Base-by-base conservation (phyloP, 2,329 filamentous ascomycete species). In the Corynespora cassiicola region DNA sequence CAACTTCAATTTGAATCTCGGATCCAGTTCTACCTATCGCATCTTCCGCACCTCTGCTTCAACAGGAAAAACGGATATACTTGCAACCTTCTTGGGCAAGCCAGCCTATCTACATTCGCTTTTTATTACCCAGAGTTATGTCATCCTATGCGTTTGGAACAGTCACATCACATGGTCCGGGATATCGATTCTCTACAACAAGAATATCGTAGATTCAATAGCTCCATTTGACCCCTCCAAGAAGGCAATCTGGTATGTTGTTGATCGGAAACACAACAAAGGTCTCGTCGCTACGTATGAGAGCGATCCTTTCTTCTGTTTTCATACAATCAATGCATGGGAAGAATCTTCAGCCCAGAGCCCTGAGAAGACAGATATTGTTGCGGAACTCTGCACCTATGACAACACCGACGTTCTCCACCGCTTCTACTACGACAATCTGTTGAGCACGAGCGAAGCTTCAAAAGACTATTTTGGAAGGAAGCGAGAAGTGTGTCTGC, bases 71-170 rank as follows among this genome's bases (percentile, higher is more conserved):
- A 88, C 87, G 0, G 78, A 82, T 0, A 84, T 94, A 12, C 76
- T 95, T 0, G 88, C 88, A 3, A 84, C 79, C 0, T 80, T 94
- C 42, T 65, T 69, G 0, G 74, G 71, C 3, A 65, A 68, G 2
- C 71, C 86, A 0, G 84, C 87, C 0, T 95, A 94, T 55, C 81
- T 95, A n/a, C 90, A 95, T 69, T 92, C 88, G 7, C 78, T 92
- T 54, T 89, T 90, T 55, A 67, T 95, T 17, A 86, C 87, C 0
- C 70, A 81, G 11, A 81, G 84, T 52, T 87, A 85, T 55, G 81
- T 91, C 2, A 70, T 94, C 0, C 71, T 95, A 4, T 90, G 86
- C 57, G 70, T 94, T 1, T 90, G 87, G 54, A 82, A 81, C 11
- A 77, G 85, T 0, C 82, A 85, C 47, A 75, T 83, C 25, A 75